phyloP scores from a whole-genome alignment of 805 yeast genomes.

The Ogataea paradorogensis region DNA sequence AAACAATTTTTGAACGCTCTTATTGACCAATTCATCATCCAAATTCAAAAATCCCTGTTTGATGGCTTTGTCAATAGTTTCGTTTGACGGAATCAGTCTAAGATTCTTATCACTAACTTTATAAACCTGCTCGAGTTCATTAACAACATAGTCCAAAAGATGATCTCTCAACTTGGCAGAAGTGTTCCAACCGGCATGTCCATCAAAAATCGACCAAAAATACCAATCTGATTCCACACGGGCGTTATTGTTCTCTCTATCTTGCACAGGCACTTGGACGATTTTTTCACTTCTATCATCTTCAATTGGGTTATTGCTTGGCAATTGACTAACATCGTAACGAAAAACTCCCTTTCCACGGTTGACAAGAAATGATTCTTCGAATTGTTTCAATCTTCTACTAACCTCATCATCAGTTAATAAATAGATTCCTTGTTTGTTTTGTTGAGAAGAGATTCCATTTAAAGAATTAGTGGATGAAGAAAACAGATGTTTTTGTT shows the following conservation, averaged over 20 bases:
- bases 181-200: slow-evolving; percentile 96
- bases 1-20: slow-evolving; percentile 67
- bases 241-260: slow-evolving; percentile 47
- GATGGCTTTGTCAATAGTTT: slow-evolving; percentile 74
- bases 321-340: slow-evolving; percentile 85
- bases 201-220: slow-evolving; percentile 95
- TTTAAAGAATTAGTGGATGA: slow-evolving; percentile 43
- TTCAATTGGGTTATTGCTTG: slow-evolving; percentile 91
- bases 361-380: slow-evolving; percentile 76
- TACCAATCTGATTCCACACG: slow-evolving; percentile 67
- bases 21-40: slow-evolving; percentile 83
- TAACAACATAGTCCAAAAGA: slow-evolving; percentile 71
- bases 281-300: slow-evolving; percentile 88
- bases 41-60: slow-evolving; percentile 74
- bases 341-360: slow-evolving; percentile 85
- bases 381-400: slow-evolving; percentile 61
- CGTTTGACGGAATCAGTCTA: slow-evolving; percentile 63
- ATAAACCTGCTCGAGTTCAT: slow-evolving; percentile 66
- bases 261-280: slow-evolving; percentile 70
- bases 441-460: slow-evolving; percentile 36
- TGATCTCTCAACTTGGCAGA: slow-evolving; percentile 80
- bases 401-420: slow-evolving; percentile 72
- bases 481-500: slow-evolving; percentile 32
- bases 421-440: slow-evolving; percentile 54
- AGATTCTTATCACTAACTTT: slow-evolving; percentile 51